A percentile compares a stretch with the other conserved stretches of the same genome.
Evolutionary conservation across 169 alveolate species (phyloP).

Genomic region (Neospora caninum): DNA sequence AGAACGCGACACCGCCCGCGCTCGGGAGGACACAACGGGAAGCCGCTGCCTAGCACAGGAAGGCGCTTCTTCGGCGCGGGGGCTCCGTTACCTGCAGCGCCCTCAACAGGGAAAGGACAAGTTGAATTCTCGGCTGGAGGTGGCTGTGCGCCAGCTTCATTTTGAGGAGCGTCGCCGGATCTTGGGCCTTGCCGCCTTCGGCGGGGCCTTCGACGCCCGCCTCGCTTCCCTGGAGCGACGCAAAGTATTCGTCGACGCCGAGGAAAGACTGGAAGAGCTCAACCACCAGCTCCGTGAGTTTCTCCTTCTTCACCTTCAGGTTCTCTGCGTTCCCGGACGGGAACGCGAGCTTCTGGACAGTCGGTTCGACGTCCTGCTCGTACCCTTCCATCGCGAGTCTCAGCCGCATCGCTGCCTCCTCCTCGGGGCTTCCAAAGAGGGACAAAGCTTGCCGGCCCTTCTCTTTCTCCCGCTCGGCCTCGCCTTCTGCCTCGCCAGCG

Average conservation of each 20-base stretch:
- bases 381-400: slow-evolving; percentile 36
- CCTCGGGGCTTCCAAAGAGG: not conserved
- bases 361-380: slow-evolving; percentile 27
- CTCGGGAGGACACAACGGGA: no score
- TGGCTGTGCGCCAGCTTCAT: slow-evolving; percentile 35
- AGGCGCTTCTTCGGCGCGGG: no score
- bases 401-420: not conserved
- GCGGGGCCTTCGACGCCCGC: not conserved
- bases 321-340: not conserved
- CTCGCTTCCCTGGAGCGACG: not conserved
- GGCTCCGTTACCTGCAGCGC: slow-evolving; percentile 14
- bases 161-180: slow-evolving; percentile 10
- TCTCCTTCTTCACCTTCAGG: not conserved
- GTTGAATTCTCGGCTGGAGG: slow-evolving; percentile 26
- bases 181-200: no score
- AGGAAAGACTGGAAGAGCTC: slow-evolving; percentile 44
- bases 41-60: no score
- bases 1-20: no score
- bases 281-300: not conserved
- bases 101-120: not conserved
- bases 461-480: not conserved
- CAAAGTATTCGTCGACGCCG: not conserved
- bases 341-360: slow-evolving; percentile 12
- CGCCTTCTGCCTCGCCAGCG: not conserved
- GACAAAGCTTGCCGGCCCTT: not conserved